These are phyloP conservation scores for Candida schatavii DNA, from an alignment of 805 yeast genomes.

Conservation along the genomic window DNA sequence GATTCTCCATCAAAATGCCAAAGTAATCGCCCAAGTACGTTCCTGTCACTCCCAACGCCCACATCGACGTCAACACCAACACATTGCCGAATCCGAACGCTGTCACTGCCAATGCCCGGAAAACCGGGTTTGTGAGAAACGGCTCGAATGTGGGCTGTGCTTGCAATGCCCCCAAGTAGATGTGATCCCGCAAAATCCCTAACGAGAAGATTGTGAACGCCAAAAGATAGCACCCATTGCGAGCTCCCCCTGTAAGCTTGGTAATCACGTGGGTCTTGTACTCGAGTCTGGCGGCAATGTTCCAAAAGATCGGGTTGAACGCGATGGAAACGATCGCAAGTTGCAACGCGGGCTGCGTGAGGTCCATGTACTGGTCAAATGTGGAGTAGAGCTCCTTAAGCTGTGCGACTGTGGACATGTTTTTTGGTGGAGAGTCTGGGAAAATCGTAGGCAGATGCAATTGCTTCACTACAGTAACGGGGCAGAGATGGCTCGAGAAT, in stretches of 20 bases:
- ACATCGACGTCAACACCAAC: conserved; percentile 84
- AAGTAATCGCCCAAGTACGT: conserved; percentile 97
- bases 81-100: conserved; percentile 70
- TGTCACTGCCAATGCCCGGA: conserved; percentile 52
- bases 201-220: conserved; percentile 82
- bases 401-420: conserved; percentile 1
- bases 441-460: too few relatives aligned
- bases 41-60: conserved; percentile 89
- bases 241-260: conserved; percentile 64
- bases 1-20: conserved; percentile 87
- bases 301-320: conserved; percentile 96
- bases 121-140: conserved; percentile 35
- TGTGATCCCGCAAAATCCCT: conserved; percentile 78
- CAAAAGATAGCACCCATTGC: conserved; percentile 77
- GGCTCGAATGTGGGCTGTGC: conserved; percentile 67
- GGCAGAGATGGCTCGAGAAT: too few relatives aligned
- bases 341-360: conserved; percentile 17
- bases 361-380: conserved; percentile 16
- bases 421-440: too few relatives aligned
- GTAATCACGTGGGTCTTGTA: conserved; percentile 76
- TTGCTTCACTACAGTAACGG: too few relatives aligned
- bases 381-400: background rate
- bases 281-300: conserved; percentile 83
- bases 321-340: conserved; percentile 63
- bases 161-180: conserved; percentile 66